Base-by-base conservation (phyloP, 805 yeast species). In the Yarrowia porcina region DNA sequence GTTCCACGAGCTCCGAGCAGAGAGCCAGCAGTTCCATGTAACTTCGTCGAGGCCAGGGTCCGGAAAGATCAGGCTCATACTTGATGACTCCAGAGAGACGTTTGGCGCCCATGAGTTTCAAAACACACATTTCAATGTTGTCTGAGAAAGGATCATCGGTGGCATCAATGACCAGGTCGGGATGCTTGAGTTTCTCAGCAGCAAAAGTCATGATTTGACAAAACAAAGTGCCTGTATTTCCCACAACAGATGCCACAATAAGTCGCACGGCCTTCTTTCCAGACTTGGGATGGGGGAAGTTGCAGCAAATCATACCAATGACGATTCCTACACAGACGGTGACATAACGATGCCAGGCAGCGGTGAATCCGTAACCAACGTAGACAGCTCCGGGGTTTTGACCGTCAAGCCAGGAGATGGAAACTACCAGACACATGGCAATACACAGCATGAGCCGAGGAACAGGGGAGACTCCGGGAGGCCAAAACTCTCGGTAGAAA, bases 341-440 rank as follows among this genome's bases (percentile, higher is more conserved):
- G 8, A 70, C 71, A 27, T 71, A 71, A 11, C 76, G 68, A n/a
- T 72, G 65, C 74, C 75, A 73, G 1, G 76, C 75, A 11, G 69
- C 70, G 0, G 65, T 62, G 63, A 66, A 73, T 1, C 77, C 77
- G 5, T 63, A 61, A 2, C 69, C 72, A 2, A 71, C 65, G 11
- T 50, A 65, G 15, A 66, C 65, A 1, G 69, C 68, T 0, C 64
- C 60, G 0, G 70, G 67, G 17, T 60, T 27, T 20, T 69, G 71
- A 5, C 65, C 67, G 3, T 67, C 65, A 20, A 66, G 66, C 73
- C 75, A 75, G 41, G 76, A 72, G 32, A 70, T 67, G 4, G 74
- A 75, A 7, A 70, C 49, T 2, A 73, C 74, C 11, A 74, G 64
- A 3, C 69, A 66, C 12, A 67, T 65, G 1, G 76, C 69, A 25